phyloP scores from a whole-genome alignment of 352 stramenopile genomes.

The Phytophthora citricola region DNA sequence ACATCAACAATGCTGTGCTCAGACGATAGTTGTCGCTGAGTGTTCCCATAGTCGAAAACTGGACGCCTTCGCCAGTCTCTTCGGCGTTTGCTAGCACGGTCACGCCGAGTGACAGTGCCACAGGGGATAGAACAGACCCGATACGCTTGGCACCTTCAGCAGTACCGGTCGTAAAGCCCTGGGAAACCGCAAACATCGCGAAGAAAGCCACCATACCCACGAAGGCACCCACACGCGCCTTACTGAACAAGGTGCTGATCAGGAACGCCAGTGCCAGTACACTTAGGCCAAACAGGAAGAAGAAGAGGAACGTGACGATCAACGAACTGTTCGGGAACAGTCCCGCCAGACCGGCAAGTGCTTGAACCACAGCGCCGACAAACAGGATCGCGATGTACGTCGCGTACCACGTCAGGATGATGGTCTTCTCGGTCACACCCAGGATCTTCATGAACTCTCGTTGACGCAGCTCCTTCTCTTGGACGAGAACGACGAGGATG shows the following conservation, averaged over 20 bases:
- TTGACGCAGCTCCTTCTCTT: constrained; percentile 89
- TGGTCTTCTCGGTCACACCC: constrained; percentile 80
- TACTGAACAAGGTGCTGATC: constrained; percentile 78
- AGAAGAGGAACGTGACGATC: constrained; percentile 77
- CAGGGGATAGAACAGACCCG: constrained; percentile 57
- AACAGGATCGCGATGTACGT: constrained; percentile 89
- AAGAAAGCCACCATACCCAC: constrained; percentile 87
- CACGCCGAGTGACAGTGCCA: constrained; percentile 69
- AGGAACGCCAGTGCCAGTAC: constrained; percentile 52
- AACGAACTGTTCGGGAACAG: constrained; percentile 52
- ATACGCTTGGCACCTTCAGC: constrained; percentile 41
- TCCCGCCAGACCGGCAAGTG: constrained; percentile 43
- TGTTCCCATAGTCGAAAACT: constrained; percentile 41
- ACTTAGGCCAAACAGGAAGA: constrained; percentile 71
- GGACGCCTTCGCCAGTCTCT: constrained; percentile 47
- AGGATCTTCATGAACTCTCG: constrained; percentile 93
- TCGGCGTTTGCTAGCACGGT: constrained; percentile 57
- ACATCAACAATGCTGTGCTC: constrained; percentile 61
- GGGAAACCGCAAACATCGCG: constrained; percentile 75
- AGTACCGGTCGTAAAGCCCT: constrained; percentile 35
- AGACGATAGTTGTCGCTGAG: constrained; percentile 62
- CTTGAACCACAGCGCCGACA: constrained; percentile 61
- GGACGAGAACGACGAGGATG: constrained; percentile 83
- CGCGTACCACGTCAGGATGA: constrained; percentile 80
- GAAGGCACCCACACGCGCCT: constrained; percentile 58